These are phyloP conservation scores for Acanthamoeba divionensis DNA, from an alignment of 208 protist species.

Conservation along the genomic window DNA sequence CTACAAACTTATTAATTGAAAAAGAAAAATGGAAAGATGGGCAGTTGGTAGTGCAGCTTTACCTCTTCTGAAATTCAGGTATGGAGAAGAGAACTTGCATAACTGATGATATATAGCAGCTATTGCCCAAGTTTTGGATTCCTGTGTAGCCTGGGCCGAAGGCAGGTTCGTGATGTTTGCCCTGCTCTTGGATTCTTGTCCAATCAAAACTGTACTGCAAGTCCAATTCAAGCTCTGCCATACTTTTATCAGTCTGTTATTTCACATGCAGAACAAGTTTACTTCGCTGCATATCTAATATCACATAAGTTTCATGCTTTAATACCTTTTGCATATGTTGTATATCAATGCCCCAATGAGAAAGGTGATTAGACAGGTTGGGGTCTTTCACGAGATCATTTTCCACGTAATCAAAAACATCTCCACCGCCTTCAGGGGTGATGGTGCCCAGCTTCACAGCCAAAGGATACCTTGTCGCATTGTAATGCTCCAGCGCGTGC, in stretches of 20 bases:
- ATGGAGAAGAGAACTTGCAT: slow-evolving; percentile 91
- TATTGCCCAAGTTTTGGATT: slow-evolving; percentile 96
- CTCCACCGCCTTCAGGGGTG: slow-evolving; percentile 76
- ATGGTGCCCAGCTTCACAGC: slow-evolving; percentile 96
- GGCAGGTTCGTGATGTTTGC: slow-evolving; percentile 83
- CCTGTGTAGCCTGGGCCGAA: slow-evolving; percentile 90
- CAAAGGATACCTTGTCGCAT: slow-evolving; percentile 86
- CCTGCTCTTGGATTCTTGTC: slow-evolving; percentile 68
- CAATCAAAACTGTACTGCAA: slow-evolving; percentile 88
- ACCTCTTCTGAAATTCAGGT: slow-evolving; percentile 76
- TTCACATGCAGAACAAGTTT: background rate
- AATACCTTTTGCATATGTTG: slow-evolving; percentile 86
- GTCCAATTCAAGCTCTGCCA: slow-evolving; percentile 95
- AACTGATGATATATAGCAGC: slow-evolving; percentile 94
- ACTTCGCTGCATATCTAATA: background rate
- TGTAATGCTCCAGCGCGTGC: slow-evolving; percentile 89
- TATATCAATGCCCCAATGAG: slow-evolving; percentile 94
- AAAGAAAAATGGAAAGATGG: background rate
- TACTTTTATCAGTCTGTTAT: slow-evolving; percentile 89
- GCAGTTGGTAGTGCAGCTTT: background rate
- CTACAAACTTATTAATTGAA: slow-evolving; percentile 36
- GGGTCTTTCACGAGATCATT: slow-evolving; percentile 93
- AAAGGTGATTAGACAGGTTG: slow-evolving; percentile 90
- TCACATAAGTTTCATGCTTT: background rate
- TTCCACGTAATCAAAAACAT: slow-evolving; percentile 90